Evolutionary conservation across 768 basidiomycete species (phyloP), one percentile per base, ranked within the genome.

Genomic region (Calocybe cyanea): DNA sequence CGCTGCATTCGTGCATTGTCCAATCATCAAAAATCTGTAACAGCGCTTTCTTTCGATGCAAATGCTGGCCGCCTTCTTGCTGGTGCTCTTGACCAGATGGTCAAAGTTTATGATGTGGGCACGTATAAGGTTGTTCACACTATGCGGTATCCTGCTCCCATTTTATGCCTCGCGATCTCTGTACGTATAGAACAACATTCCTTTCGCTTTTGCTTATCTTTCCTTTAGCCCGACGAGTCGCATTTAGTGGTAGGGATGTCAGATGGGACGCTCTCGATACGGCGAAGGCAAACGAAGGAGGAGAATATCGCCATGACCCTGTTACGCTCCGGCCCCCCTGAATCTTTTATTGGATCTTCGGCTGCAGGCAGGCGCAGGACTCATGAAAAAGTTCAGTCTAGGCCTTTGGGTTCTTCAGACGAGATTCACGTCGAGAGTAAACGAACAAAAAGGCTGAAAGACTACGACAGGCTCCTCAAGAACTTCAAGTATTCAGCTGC

Each of bases 1-100:
- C 81, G 85, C 35, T 97, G 95, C 65, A 76, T 87, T 2, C 80
- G 88, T 38, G 95, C 96, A 8, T 61, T 98, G 51, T 95, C 92
- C 28, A 98, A 98, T 68, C 96, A 99, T 62, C 95, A 98, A 67
- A 99, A 99, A 70, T 93, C 96, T 2, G 80, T 99, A 45, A 98
- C 95, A 0, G 78, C 91, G 13, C 74, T 96, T 34, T 71, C 91
- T 1, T 92, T 94, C 63, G 85, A 92, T 60, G 59, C 85, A 23
- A 76, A 72, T 40, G 82, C 87, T 20, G 79, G 81, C 53, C 78
- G 93, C 30, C 75, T 98, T 2, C 71, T 99, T 37, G 92, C 91
- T 0, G 96, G 92, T 23, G 83, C 89, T 34, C 71, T 99, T 51
- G 96, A 99, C 63, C 93, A 95, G 55, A 88, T 99, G 87, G 91